Evolutionary conservation across 2,329 filamentous ascomycete genomes (phyloP).

Genomic region (Diaporthe velutina): DNA sequence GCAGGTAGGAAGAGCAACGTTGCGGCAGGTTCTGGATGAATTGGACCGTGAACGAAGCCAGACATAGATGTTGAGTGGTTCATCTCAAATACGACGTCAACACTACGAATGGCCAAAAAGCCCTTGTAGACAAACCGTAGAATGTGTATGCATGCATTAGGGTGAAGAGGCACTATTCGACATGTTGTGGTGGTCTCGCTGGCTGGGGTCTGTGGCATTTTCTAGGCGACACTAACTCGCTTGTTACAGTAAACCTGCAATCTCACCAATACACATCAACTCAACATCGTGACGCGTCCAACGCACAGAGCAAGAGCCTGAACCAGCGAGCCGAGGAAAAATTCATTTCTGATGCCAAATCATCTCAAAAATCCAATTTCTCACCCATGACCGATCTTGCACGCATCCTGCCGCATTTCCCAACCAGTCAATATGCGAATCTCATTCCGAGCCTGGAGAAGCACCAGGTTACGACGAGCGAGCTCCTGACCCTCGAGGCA

Average conservation of each 20-base stretch:
- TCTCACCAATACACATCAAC: neutral
- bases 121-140: neutral
- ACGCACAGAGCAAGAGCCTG: no score
- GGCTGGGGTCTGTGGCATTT: neutral
- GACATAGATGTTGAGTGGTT: neutral
- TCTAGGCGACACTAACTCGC: neutral
- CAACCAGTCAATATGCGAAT: slow-evolving; percentile 76
- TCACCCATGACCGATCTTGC: slow-evolving; percentile 85
- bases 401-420: slow-evolving; percentile 84
- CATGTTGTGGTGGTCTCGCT: neutral
- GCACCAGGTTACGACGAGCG: slow-evolving; percentile 81
- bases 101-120: no score
- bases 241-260: neutral
- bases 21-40: neutral
- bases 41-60: neutral
- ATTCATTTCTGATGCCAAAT: neutral
- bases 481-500: slow-evolving; percentile 87
- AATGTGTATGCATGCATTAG: neutral
- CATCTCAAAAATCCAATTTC: slow-evolving; percentile 35
- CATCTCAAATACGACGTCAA: neutral
- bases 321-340: neutral
- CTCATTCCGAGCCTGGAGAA: slow-evolving; percentile 86
- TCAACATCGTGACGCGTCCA: neutral
- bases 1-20: neutral
- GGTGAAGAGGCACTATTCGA: neutral